A percentile compares a stretch with the other conserved stretches of the same genome.
These are phyloP conservation scores for Penicillium janthinellum DNA, from an alignment of 2,329 filamentous ascomycete genomes.

Conservation along the genomic window DNA sequence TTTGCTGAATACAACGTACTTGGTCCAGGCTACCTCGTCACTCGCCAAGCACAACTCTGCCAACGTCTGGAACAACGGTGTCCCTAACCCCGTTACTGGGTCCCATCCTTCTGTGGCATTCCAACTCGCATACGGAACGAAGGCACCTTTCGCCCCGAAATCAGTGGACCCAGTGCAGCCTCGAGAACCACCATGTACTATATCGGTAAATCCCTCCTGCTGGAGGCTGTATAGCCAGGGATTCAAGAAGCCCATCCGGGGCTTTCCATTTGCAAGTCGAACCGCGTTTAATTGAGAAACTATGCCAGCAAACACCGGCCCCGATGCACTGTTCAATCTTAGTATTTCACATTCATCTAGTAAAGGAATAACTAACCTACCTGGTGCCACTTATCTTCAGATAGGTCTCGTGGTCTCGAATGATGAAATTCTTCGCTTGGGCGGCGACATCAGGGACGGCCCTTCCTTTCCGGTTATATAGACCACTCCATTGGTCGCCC, in stretches of 20 bases:
- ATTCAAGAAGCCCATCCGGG: constrained; percentile 62
- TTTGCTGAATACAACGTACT: constrained; percentile 1
- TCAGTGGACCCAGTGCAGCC: constrained; percentile 48
- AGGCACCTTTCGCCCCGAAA: constrained; percentile 36
- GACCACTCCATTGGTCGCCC: constrained; percentile 45
- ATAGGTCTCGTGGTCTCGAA: constrained; percentile 42
- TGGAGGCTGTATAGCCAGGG: constrained; percentile 60
- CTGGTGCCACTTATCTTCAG: constrained; percentile 52
- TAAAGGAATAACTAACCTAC: constrained; percentile 34
- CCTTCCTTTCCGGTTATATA: constrained; percentile 57
- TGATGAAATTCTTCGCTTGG: constrained; percentile 50
- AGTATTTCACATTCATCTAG: constrained; percentile 9
- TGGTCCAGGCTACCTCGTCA: constrained; percentile 2
- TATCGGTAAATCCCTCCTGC: constrained; percentile 51
- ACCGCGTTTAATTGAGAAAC: constrained; percentile 67
- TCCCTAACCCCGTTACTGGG: constrained; percentile 50
- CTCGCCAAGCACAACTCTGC: constrained; percentile 19
- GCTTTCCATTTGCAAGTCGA: constrained; percentile 56
- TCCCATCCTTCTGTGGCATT: constrained; percentile 56
- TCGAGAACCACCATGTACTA: constrained; percentile 49
- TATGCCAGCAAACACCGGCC: constrained; percentile 65
- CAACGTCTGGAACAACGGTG: constrained; percentile 31
- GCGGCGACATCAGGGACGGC: constrained; percentile 65
- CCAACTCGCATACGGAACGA: constrained; percentile 52
- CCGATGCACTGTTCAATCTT: constrained; percentile 51